phyloP scores from a whole-genome alignment of 2,329 filamentous ascomycete genomes.

The Alternaria triticina region DNA sequence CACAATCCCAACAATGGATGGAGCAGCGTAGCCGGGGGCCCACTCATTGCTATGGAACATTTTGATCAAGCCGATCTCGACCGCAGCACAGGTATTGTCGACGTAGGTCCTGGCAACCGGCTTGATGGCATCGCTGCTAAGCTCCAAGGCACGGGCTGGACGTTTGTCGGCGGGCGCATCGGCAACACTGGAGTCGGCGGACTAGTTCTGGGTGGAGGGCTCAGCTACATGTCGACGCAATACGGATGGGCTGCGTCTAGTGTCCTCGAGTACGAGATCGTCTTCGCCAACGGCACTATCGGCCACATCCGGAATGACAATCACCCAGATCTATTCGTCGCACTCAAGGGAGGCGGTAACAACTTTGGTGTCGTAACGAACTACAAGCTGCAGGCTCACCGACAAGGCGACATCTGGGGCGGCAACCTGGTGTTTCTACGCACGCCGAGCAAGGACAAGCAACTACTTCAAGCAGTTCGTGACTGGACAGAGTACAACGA shows the following conservation, averaged over 20 bases:
- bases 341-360: conserved; percentile 48
- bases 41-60: conserved; percentile 51
- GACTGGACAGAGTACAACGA: conserved; percentile 65
- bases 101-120: conserved; percentile 43
- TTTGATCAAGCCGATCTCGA: conserved; percentile 38
- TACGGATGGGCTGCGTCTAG: conserved; percentile 57
- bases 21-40: conserved; percentile 53
- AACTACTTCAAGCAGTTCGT: conserved; percentile 56
- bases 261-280: conserved; percentile 53
- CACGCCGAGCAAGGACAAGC: conserved; percentile 43
- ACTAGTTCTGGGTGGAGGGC: conserved; percentile 54
- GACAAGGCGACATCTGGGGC: conserved; percentile 51
- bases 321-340: conserved; percentile 45
- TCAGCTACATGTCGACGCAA: conserved; percentile 43
- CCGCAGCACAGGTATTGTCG: conserved; percentile 30
- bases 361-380: conserved; percentile 51
- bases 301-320: conserved; percentile 27
- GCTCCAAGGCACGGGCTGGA: conserved; percentile 47
- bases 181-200: conserved; percentile 57
- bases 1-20: conserved; percentile 57
- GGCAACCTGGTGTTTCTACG: conserved; percentile 55
- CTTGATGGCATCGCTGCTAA: conserved; percentile 46
- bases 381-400: conserved; percentile 31
- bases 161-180: conserved; percentile 55
- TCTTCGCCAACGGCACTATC: conserved; percentile 55